These are phyloP conservation scores for Coelastrella sp. DNA, from an alignment of 139 green algal species.

Conservation along the genomic window DNA sequence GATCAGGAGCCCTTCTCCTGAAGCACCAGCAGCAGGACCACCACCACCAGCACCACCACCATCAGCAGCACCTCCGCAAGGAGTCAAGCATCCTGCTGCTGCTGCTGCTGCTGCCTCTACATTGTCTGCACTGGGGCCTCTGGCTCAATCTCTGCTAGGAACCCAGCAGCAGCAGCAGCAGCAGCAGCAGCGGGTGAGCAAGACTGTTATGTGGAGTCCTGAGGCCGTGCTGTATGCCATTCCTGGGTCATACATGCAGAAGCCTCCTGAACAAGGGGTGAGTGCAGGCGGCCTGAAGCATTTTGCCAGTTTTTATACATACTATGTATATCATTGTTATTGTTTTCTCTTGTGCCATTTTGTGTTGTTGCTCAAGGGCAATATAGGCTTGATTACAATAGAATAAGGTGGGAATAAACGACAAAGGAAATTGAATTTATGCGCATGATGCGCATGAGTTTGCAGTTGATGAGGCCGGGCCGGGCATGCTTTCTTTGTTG, in stretches of 20 bases:
- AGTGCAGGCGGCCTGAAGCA: no score
- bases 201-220: conserved; percentile 7
- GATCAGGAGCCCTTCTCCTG: neutral
- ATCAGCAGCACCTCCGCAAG: neutral
- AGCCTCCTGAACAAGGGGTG: conserved; percentile 1
- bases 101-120: neutral
- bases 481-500: neutral
- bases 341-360: no score
- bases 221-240: neutral
- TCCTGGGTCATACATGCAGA: neutral
- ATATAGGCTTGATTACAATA: no score
- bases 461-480: no score
- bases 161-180: neutral
- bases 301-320: neutral
- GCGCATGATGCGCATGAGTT: no score
- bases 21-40: neutral
- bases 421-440: no score
- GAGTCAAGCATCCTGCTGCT: neutral
- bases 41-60: neutral
- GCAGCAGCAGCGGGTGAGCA: neutral
- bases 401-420: no score
- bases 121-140: neutral
- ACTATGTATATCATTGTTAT: neutral
- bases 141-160: neutral
- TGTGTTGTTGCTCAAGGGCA: no score